Base-by-base conservation (phyloP, 192 early-diverging fungal species). In the Coemansia sp. region DNA sequence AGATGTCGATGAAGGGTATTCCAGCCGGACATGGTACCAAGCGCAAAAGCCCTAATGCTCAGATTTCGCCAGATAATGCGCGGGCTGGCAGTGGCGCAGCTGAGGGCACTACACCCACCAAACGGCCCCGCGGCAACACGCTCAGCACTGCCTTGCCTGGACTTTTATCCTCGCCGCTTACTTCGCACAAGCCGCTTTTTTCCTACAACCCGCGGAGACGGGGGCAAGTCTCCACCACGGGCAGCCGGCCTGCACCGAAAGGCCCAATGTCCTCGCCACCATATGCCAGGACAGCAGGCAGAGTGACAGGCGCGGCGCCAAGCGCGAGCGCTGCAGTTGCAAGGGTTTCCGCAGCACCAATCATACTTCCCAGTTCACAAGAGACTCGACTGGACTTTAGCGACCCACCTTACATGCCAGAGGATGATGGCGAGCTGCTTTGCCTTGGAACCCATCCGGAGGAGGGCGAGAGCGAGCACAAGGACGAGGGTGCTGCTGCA, bases 341-440 rank as follows among this genome's bases (percentile, higher is more conserved):
- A 67, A 46, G 22, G 7, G 22, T 18, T 11, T 55, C 29, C 38
- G 29, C 33, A 20, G 9, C n/a, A 43, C 11, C 38, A 5, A 13
- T 68, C 39, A 34, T 22, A 5, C 9, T 58, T 57, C 38, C 24
- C 3, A 80, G 81, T 52, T 83, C 81, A 39, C 81, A 83, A 46
- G 76, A 75, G 58, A 83, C 81, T 20, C 76, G 66, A 27, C 9
- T 83, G 27, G 81, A 83, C 43, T 75, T 69, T 47, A 83, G 81
- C 49, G 81, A 83, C 43, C 60, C 57, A 20, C 18, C 52, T 20
- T 60, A 34, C 57, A 20, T 72, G 11, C 73, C 75, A 15, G 60
- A 40, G 6, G 75, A 72, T 0, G 52, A 44, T 11, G 58, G 44
- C 0, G 64, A 64, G 0, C 39, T 72, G 71, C 64, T 78, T 36